Evolutionary conservation across 2,329 filamentous ascomycete species (phyloP).

Genomic region (Fusarium subglutinans): DNA sequence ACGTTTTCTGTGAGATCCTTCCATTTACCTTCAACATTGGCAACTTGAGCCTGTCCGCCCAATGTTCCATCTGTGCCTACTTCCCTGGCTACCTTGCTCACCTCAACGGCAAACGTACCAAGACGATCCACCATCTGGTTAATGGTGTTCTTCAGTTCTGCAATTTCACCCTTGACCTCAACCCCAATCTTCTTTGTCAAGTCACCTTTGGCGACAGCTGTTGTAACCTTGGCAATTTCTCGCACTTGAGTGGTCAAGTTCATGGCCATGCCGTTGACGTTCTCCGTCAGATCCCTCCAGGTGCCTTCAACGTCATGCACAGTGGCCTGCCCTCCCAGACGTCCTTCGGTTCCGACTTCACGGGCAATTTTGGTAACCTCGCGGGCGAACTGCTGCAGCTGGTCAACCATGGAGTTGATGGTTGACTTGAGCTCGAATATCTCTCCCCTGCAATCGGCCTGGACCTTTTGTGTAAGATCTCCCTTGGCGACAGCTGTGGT

Average conservation of each 20-base stretch:
- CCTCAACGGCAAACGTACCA: constrained; percentile 94
- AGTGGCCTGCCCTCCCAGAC: constrained; percentile 92
- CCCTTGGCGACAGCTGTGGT: constrained; percentile 79
- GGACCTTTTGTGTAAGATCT: constrained; percentile 96
- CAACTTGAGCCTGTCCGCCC: constrained; percentile 91
- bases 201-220: constrained; percentile 92
- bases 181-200: constrained; percentile 96
- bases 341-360: constrained; percentile 95
- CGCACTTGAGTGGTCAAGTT: constrained; percentile 97
- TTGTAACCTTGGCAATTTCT: constrained; percentile 96
- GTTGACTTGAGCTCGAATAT: constrained; percentile 96
- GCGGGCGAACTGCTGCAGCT: constrained; percentile 93
- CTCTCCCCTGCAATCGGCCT: constrained; percentile 90
- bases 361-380: constrained; percentile 97
- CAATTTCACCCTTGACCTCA: constrained; percentile 91
- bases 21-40: constrained; percentile 97
- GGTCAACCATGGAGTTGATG: constrained; percentile 99
- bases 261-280: constrained; percentile 98
- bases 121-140: constrained; percentile 99
- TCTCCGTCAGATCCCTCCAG: constrained; percentile 94
- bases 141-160: constrained; percentile 96
- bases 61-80: constrained; percentile 96
- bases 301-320: constrained; percentile 97
- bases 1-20: constrained; percentile 94
- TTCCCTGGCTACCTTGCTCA: constrained; percentile 93